Conservation (phyloP, 2,329 filamentous ascomycete species). For the Fusarium sp. region DNA sequence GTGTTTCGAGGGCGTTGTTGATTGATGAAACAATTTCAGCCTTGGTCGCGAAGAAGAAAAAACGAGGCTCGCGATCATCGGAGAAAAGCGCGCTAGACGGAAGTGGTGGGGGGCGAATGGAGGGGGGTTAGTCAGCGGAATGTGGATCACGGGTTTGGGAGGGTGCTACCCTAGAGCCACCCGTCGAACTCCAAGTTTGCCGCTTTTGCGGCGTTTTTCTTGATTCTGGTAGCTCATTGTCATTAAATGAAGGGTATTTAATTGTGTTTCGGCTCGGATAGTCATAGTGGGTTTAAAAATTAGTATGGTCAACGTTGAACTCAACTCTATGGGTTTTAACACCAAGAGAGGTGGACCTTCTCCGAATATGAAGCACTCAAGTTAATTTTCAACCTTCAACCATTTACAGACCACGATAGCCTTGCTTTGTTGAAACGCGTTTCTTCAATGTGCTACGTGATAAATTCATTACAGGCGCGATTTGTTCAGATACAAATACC, state of each 20-base stretch:
- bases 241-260: not conserved
- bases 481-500: not conserved
- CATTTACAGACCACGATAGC: not conserved
- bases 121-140: not conserved
- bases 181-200: not conserved
- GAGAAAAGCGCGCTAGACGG: not conserved
- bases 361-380: no score
- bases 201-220: not conserved
- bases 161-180: not conserved
- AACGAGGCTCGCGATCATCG: not conserved
- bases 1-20: not conserved
- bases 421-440: not conserved
- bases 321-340: not conserved
- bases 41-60: not conserved
- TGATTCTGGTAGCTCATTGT: not conserved
- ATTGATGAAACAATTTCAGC: constrained; percentile 9
- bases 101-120: not conserved
- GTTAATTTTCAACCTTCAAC: no score
- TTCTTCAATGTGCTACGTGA: not conserved
- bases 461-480: not conserved
- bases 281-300: not conserved
- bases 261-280: accelerated
- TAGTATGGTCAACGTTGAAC: not conserved
- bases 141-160: not conserved
- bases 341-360: not conserved